Percentiles rank a stretch among this genome's conserved stretches.
These are phyloP conservation scores for Chalaropsis ovoidea DNA, from an alignment of 2,329 filamentous ascomycete species.

Conservation along the genomic window DNA sequence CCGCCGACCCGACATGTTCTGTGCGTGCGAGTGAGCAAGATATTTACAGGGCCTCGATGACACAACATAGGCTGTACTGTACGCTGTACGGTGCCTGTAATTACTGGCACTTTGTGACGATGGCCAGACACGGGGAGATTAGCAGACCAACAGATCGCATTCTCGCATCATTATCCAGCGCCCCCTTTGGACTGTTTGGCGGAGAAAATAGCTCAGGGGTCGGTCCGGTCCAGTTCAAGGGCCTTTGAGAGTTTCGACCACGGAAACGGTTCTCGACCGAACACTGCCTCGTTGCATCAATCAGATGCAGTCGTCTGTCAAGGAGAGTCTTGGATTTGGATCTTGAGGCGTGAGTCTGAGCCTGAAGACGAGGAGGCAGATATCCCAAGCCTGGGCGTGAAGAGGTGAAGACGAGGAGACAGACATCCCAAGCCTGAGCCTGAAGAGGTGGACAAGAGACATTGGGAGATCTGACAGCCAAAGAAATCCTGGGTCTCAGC, in stretches of 20 bases:
- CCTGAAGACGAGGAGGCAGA: not conserved
- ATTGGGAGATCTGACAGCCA: no score
- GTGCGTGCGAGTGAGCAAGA: not conserved
- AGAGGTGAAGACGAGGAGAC: no score
- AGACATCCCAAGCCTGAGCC: no score
- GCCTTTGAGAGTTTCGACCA: not conserved
- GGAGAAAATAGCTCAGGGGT: conserved; percentile 11
- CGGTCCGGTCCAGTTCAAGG: not conserved
- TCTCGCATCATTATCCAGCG: conserved; percentile 1
- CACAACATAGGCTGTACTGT: not conserved
- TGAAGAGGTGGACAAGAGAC: no score
- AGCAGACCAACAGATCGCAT: conserved; percentile 3
- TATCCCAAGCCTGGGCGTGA: no score
- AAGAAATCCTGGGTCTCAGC: no score
- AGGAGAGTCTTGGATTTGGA: not conserved
- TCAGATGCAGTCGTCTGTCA: not conserved
- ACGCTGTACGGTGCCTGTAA: no score
- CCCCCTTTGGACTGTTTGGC: not conserved
- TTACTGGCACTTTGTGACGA: not conserved
- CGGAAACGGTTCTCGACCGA: not conserved
- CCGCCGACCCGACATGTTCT: no score
- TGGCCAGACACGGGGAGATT: conserved; percentile 3
- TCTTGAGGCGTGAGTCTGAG: no score
- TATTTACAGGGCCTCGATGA: not conserved
- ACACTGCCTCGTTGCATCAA: not conserved